These are phyloP conservation scores for Alternaria rosae DNA, from an alignment of 2,329 filamentous ascomycete genomes.

Conservation along the genomic window DNA sequence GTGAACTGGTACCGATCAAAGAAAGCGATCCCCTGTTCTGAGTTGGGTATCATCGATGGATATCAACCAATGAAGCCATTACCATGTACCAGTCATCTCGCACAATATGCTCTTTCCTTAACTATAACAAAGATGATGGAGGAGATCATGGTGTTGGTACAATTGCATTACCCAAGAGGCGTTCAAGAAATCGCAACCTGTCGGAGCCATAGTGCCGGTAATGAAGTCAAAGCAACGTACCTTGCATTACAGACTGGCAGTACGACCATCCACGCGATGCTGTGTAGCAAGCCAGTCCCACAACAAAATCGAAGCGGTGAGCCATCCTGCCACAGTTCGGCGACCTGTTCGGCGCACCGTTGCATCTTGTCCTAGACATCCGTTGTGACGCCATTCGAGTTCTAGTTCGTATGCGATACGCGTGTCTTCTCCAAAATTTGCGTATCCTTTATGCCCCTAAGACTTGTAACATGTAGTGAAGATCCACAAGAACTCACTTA, in stretches of 20 bases:
- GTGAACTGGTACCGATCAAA: conserved; percentile 56
- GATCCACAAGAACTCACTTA: not conserved
- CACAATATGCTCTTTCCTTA: not conserved
- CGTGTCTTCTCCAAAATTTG: not conserved
- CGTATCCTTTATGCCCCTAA: not conserved
- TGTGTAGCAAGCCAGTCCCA: conserved; percentile 11
- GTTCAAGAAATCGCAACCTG: not conserved
- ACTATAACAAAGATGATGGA: not conserved
- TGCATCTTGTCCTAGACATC: not conserved
- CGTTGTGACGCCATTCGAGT: not conserved
- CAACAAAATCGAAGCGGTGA: conserved; percentile 15
- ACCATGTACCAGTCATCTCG: not conserved
- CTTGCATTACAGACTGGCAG: conserved; percentile 20
- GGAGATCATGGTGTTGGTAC: not conserved
- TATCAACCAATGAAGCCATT: not conserved
- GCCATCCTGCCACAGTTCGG: conserved; percentile 23
- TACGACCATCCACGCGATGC: conserved; percentile 12
- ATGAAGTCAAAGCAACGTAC: conserved; percentile 6
- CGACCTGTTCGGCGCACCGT: conserved; percentile 12
- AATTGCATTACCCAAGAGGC: not conserved
- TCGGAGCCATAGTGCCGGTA: conserved; percentile 1
- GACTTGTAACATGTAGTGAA: not conserved
- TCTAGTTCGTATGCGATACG: not conserved
- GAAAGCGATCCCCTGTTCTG: conserved; percentile 29
- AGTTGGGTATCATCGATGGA: not conserved